phyloP scores from a whole-genome alignment of 2,329 filamentous ascomycete species.

The Cercospora sp. region DNA sequence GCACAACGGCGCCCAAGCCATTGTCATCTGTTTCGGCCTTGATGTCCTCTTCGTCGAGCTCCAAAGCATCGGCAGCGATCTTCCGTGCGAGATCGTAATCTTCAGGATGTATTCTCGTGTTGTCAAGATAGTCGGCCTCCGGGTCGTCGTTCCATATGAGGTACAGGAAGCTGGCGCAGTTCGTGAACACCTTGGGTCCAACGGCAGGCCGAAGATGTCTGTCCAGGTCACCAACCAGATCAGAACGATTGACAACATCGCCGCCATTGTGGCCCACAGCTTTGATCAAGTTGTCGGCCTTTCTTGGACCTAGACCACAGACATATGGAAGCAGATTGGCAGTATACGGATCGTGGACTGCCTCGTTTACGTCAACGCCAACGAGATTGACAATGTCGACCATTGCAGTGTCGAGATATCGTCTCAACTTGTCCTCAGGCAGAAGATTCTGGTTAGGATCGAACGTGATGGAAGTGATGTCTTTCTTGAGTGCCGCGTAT shows the following conservation, averaged over 20 bases:
- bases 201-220: slow-evolving; percentile 63
- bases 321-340: slow-evolving; percentile 89
- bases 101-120: slow-evolving; percentile 95
- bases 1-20: slow-evolving; percentile 84
- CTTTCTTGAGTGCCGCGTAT: slow-evolving; percentile 87
- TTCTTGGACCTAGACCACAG: slow-evolving; percentile 86
- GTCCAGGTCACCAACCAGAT: slow-evolving; percentile 85
- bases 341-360: slow-evolving; percentile 75
- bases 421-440: slow-evolving; percentile 80
- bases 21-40: slow-evolving; percentile 91
- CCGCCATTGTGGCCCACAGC: slow-evolving; percentile 91
- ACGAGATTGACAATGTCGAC: slow-evolving; percentile 98
- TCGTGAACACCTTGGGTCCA: slow-evolving; percentile 89
- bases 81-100: slow-evolving; percentile 98
- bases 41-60: slow-evolving; percentile 96
- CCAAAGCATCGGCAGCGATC: slow-evolving; percentile 95
- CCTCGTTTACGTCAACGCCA: slow-evolving; percentile 93
- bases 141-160: slow-evolving; percentile 66
- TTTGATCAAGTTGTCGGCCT: slow-evolving; percentile 81
- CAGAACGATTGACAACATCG: slow-evolving; percentile 76
- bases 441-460: slow-evolving; percentile 88
- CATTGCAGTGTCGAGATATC: slow-evolving; percentile 90
- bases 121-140: slow-evolving; percentile 87
- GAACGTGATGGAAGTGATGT: slow-evolving; percentile 83
- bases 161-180: slow-evolving; percentile 92